Conservation (phyloP, 306 rosid species). For the Dalbergia oliveri region DNA sequence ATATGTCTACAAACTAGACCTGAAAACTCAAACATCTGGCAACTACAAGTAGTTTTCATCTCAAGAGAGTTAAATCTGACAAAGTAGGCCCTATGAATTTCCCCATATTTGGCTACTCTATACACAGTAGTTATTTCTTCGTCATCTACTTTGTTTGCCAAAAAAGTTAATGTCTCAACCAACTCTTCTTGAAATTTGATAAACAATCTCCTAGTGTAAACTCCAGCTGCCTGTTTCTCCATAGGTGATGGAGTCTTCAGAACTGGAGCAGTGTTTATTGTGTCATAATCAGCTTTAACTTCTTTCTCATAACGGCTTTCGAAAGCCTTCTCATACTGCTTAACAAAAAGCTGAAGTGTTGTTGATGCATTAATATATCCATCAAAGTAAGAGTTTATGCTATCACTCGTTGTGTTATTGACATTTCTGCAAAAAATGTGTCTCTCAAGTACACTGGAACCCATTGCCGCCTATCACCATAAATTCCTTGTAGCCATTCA, state of each 20-base stretch:
- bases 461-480: conserved; percentile 50
- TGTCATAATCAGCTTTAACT: conserved; percentile 53
- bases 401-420: conserved; percentile 53
- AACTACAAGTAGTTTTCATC: conserved; percentile 49
- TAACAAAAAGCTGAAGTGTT: conserved; percentile 49
- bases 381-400: conserved; percentile 53
- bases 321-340: conserved; percentile 51
- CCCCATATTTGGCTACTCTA: conserved; percentile 52
- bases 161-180: conserved; percentile 52
- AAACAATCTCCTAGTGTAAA: conserved; percentile 51
- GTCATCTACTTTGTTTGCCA: conserved; percentile 50
- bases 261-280: conserved; percentile 46
- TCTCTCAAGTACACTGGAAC: conserved; percentile 54
- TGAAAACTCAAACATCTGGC: conserved; percentile 56
- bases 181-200: conserved; percentile 50
- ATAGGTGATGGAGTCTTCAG: conserved; percentile 54
- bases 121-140: conserved; percentile 39
- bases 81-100: conserved; percentile 38
- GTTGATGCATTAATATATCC: conserved; percentile 55
- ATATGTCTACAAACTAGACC: conserved; percentile 55
- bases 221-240: conserved; percentile 53
- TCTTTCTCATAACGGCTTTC: conserved; percentile 53
- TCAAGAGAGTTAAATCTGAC: conserved; percentile 45
- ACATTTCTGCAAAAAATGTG: conserved; percentile 51
- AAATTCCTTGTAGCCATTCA: conserved; percentile 49